Percentiles rank a stretch among this genome's conserved stretches.
Conservation (phyloP, 257 asterid species). For the Pogostemon cablin region DNA sequence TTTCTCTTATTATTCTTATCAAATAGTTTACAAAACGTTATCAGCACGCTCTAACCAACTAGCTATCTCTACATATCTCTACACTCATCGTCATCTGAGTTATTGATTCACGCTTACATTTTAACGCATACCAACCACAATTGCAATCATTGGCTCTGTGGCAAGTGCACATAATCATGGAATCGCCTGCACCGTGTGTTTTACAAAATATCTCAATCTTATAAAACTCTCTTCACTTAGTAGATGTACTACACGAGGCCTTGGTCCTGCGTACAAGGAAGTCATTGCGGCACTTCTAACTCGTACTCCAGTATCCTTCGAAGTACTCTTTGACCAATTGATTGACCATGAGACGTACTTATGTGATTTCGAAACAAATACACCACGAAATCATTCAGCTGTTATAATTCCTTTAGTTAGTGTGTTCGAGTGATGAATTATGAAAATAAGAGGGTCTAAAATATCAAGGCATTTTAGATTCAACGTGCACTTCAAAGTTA, state of each 20-base stretch:
- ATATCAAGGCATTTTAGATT: too few relatives aligned
- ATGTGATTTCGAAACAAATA: neutral
- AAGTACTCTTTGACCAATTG: neutral
- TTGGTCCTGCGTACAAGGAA: neutral
- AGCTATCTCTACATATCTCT: too few relatives aligned
- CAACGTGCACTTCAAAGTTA: too few relatives aligned
- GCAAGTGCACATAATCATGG: neutral
- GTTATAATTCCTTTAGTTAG: too few relatives aligned
- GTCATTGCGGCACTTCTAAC: neutral
- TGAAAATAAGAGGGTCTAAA: too few relatives aligned
- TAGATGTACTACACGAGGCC: neutral
- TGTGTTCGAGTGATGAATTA: too few relatives aligned
- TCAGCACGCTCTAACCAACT: too few relatives aligned
- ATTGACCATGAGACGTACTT: slow-evolving; percentile 1
- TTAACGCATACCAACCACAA: neutral
- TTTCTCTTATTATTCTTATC: too few relatives aligned
- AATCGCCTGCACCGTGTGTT: neutral
- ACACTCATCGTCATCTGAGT: neutral
- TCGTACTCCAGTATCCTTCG: neutral
- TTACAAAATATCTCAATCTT: neutral
- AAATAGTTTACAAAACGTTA: too few relatives aligned
- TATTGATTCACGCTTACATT: neutral
- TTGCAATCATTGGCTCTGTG: neutral
- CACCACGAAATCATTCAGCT: too few relatives aligned
- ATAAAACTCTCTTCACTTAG: neutral